These are phyloP conservation scores for Colletotrichum nymphaeae DNA, from an alignment of 2,329 filamentous ascomycete genomes.

Conservation along the genomic window DNA sequence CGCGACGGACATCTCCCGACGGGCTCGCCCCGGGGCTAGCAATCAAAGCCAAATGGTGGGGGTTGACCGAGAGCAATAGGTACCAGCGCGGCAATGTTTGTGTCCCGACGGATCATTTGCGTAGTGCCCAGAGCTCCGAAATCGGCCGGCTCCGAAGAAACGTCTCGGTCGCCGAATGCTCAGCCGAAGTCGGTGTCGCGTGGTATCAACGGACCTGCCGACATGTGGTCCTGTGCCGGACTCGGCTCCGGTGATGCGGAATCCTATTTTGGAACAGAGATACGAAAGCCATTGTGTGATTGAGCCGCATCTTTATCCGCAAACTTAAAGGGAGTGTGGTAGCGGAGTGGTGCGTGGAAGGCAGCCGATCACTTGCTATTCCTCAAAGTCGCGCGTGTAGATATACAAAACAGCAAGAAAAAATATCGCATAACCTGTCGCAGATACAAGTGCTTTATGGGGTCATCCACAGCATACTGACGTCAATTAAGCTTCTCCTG, in stretches of 20 bases:
- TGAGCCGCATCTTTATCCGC: neutral
- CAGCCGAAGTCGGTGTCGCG: neutral
- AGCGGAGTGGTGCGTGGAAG: neutral
- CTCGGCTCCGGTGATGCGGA: neutral
- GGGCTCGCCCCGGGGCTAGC: neutral
- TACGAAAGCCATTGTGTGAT: neutral
- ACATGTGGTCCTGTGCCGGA: neutral
- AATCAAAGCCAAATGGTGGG: neutral
- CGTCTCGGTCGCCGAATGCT: conserved; percentile 15
- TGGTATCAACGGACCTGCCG: neutral
- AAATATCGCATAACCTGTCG: too few relatives aligned
- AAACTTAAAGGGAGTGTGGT: neutral
- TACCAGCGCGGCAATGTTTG: neutral
- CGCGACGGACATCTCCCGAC: conserved; percentile 15
- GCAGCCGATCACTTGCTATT: neutral
- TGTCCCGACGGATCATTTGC: neutral
- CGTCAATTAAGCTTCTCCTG: too few relatives aligned
- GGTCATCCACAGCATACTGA: too few relatives aligned
- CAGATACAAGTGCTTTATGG: too few relatives aligned
- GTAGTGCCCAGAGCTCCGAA: conserved; percentile 6
- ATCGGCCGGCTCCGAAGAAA: conserved; percentile 19
- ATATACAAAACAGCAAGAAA: too few relatives aligned
- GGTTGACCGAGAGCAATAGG: neutral
- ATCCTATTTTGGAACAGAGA: neutral
- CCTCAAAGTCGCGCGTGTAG: too few relatives aligned